Base-by-base conservation (phyloP, 1,284 basidiomycete species). In the Singerocomus inundabilis region DNA sequence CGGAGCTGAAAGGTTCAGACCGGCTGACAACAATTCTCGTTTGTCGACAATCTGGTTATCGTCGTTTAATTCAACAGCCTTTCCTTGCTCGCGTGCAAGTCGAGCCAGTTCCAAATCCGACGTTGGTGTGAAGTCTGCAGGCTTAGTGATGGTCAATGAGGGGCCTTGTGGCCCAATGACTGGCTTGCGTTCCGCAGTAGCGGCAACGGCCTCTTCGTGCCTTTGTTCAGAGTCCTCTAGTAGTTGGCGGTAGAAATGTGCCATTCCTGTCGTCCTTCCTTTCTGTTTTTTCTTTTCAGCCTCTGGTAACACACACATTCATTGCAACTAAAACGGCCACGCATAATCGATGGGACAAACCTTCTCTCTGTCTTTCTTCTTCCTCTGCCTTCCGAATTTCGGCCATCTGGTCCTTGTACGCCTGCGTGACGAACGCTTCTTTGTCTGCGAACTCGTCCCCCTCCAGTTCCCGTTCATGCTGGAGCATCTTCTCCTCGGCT, bases 41-140 rank as follows among this genome's bases (percentile, higher is more conserved):
- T 96, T 94, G 75, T 99, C 96, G 44, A 99, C 89, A 44, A 99
- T 92, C 68, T 97, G 90, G 62, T 94, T 94, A 61, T 98, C 95
- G 67, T 99, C 97, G 70, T 99, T 99, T 44, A 98, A 74, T 69
- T 98, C 95, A 35, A 99, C 87, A n/a, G 85, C 78, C 67, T 91
- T 88, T 16, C 94, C 95, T 58, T 87, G 76, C 44, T 78, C 81
- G 51, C 77, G 74, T 13, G 88, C 88, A 48, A 78, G 68, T 54
- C 72, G 80, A 35, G 86, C 91, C 35, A 88, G 77, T 64, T 88
- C 86, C 47, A 79, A 64, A 68, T 93, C 92, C 29, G 87, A 81
- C 56, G 77, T 66, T 39, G 80, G 74, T 1, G 72, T 71, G 61
- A 82, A 74, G 56, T 86, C 74, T 41, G 76, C 70, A 9, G 88